Evolutionary conservation across 768 basidiomycete genomes (phyloP).

Genomic region (Rhodotorula kratochvilovae): DNA sequence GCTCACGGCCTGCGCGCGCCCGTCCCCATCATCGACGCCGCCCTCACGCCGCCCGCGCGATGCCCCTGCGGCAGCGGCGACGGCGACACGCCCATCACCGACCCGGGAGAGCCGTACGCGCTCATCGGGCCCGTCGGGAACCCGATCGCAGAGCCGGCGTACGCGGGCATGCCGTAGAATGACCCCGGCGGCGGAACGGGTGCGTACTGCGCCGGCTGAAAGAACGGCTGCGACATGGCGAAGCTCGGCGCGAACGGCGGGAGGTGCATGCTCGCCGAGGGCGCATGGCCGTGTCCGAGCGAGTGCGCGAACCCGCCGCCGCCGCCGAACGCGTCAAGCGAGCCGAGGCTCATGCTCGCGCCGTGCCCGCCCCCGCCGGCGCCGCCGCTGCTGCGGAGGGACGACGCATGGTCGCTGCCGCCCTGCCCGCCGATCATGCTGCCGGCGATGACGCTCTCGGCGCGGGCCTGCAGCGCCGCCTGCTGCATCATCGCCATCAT

Average conservation of each 20-base stretch:
- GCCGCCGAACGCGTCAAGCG: background rate
- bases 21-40: conserved; percentile 22
- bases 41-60: background rate
- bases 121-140: background rate
- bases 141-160: conserved; percentile 28
- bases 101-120: background rate
- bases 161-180: conserved; percentile 24
- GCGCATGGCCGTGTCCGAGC: background rate
- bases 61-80: no score
- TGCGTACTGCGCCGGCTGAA: conserved; percentile 11
- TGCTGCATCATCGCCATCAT: conserved; percentile 40
- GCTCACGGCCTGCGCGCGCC: background rate
- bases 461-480: conserved; percentile 19
- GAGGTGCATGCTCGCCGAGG: conserved; percentile 3
- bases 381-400: background rate
- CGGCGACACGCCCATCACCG: conserved; percentile 5
- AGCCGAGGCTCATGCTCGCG: conserved; percentile 22
- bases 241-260: conserved; percentile 34
- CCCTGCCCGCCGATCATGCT: conserved; percentile 2
- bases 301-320: background rate
- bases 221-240: conserved; percentile 33
- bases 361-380: background rate
- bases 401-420: conserved; percentile 13
- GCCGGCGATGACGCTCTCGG: conserved; percentile 27
- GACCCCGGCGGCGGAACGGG: background rate